Percentiles rank a stretch among this genome's conserved stretches.
Evolutionary conservation across 2,329 filamentous ascomycete species (phyloP).

Genomic region (Alternaria gaisen): DNA sequence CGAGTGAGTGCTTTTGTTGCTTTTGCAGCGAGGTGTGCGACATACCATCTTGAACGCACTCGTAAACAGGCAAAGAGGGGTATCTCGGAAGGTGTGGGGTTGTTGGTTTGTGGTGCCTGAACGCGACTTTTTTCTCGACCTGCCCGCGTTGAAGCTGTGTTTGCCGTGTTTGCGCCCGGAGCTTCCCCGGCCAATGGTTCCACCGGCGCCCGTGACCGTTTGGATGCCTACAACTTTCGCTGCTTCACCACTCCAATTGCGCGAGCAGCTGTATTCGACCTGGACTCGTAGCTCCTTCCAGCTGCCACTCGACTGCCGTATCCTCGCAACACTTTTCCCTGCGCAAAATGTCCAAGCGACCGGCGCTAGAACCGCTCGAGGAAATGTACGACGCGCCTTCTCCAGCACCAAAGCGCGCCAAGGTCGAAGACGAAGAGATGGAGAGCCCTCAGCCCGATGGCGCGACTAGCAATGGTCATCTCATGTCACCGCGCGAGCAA

Average conservation of each 20-base stretch:
- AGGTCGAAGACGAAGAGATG: slow-evolving; percentile 56
- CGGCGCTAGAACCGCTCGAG: slow-evolving; percentile 57
- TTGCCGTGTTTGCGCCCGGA: slow-evolving; percentile 36
- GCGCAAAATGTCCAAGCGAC: slow-evolving; percentile 57
- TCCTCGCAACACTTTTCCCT: neutral
- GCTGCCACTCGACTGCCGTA: neutral
- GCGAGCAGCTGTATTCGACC: neutral
- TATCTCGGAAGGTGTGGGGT: slow-evolving; percentile 43
- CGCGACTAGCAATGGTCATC: slow-evolving; percentile 39
- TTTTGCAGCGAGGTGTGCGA: neutral
- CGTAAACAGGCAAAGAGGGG: slow-evolving; percentile 39
- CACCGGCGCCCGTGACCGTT: slow-evolving; percentile 26
- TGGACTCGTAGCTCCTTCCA: neutral
- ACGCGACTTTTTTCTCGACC: slow-evolving; percentile 48
- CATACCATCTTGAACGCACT: slow-evolving; percentile 43
- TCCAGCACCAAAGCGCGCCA: slow-evolving; percentile 59
- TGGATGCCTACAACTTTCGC: slow-evolving; percentile 32
- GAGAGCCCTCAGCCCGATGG: slow-evolving; percentile 37
- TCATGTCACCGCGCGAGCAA: slow-evolving; percentile 38
- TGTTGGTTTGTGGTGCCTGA: slow-evolving; percentile 38
- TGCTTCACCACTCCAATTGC: slow-evolving; percentile 2
- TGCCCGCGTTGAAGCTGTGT: slow-evolving; percentile 39
- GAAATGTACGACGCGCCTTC: slow-evolving; percentile 51
- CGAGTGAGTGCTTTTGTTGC: slow-evolving; percentile 20
- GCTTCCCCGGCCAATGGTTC: slow-evolving; percentile 28